Percentiles rank a stretch among this genome's conserved stretches.
phyloP scores from a whole-genome alignment of 2,329 filamentous ascomycete species.

The Fusarium buxicola region DNA sequence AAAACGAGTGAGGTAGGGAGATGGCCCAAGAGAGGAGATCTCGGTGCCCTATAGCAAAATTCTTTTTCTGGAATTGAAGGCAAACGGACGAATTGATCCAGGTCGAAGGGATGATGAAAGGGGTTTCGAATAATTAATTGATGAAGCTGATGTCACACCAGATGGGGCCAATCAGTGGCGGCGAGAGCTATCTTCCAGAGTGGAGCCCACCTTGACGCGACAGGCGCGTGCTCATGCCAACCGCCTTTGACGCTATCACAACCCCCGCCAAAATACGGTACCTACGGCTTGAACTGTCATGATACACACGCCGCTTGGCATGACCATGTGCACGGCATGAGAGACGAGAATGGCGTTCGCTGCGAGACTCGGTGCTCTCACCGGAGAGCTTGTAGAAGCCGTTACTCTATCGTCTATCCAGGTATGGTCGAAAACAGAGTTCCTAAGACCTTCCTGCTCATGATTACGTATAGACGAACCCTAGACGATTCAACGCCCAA shows the following conservation, averaged over 20 bases:
- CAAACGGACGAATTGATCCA: conserved; percentile 9
- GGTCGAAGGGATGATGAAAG: conserved; percentile 29
- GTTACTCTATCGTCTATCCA: conserved; percentile 67
- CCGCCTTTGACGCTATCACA: background rate
- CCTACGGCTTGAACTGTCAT: conserved; percentile 22
- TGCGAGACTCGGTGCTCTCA: conserved; percentile 71
- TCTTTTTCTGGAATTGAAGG: conserved; percentile 6
- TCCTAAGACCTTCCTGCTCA: conserved; percentile 15
- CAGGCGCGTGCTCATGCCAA: conserved; percentile 37
- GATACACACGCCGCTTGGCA: conserved; percentile 27
- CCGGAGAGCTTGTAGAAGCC: conserved; percentile 76
- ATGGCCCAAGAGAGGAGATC: background rate
- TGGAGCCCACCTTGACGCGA: conserved; percentile 39
- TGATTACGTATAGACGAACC: conserved; percentile 40
- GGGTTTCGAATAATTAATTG: conserved; percentile 36
- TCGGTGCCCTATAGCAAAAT: background rate
- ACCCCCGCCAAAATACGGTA: conserved; percentile 35
- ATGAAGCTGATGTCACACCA: conserved; percentile 40
- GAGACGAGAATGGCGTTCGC: conserved; percentile 73
- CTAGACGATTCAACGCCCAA: conserved; percentile 55
- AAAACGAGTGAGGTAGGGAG: background rate
- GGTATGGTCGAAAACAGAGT: conserved; percentile 52
- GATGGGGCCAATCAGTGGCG: conserved; percentile 35
- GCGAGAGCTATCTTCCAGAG: conserved; percentile 11
- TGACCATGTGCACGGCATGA: conserved; percentile 31